Conservation (phyloP, 2,329 filamentous ascomycete species). For the Verticillium zaregamsianum region DNA sequence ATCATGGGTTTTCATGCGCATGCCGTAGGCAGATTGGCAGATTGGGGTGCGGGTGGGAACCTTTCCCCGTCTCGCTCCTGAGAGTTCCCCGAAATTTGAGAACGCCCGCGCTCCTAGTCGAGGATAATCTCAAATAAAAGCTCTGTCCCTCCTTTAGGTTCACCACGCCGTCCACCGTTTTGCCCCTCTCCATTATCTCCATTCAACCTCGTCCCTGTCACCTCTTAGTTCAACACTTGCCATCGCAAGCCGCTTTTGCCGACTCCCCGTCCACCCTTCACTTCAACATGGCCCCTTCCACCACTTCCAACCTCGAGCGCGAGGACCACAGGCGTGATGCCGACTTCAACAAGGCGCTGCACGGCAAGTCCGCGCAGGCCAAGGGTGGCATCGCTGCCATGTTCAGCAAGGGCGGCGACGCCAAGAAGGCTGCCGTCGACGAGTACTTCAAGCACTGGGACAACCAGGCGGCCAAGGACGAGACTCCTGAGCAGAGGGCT, state of each 20-base stretch:
- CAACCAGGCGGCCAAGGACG: constrained; percentile 67
- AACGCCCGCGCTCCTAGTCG: not conserved
- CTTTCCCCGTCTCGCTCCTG: not conserved
- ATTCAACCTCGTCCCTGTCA: not conserved
- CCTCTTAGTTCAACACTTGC: constrained; percentile 1
- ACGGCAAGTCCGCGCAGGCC: constrained; percentile 66
- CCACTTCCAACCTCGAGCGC: constrained; percentile 57
- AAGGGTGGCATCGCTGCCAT: constrained; percentile 74
- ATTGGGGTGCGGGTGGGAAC: not conserved
- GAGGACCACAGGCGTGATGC: constrained; percentile 86
- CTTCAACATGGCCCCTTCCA: constrained; percentile 41
- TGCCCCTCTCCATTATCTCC: constrained; percentile 7
- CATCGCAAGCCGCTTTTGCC: constrained; percentile 6
- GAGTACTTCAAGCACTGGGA: constrained; percentile 94
- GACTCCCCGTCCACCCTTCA: constrained; percentile 4
- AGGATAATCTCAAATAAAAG: not conserved
- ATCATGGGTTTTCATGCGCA: not conserved
- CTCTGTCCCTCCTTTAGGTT: not conserved
- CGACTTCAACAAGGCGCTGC: constrained; percentile 84
- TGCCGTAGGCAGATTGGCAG: not conserved
- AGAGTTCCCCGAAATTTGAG: constrained; percentile 2
- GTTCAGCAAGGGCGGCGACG: constrained; percentile 68
- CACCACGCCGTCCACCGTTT: not conserved
- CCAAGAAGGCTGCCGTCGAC: constrained; percentile 72
- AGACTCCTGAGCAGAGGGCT: constrained; percentile 70